Percentiles rank a stretch among this genome's conserved stretches.
phyloP scores from a whole-genome alignment of 768 basidiomycete species.

The Lepiota brunneoincarnata region DNA sequence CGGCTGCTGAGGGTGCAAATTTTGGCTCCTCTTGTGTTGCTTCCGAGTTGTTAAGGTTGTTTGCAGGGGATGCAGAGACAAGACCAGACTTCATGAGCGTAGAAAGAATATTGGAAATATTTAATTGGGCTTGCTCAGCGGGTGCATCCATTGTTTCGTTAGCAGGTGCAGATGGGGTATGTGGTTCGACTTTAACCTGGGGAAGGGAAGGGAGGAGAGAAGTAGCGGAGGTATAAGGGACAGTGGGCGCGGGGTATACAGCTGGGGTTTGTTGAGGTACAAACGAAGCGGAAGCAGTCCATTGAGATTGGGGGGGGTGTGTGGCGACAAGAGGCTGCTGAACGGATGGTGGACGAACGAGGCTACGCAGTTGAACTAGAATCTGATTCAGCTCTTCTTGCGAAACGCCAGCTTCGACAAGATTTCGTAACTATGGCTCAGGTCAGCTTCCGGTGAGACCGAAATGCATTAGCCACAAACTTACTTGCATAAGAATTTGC shows the following conservation, averaged over 20 bases:
- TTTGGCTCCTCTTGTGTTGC: background rate
- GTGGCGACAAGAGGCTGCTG: slow-evolving; percentile 19
- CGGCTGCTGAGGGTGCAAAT: background rate
- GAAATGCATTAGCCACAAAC: slow-evolving; percentile 19
- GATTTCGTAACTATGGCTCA: slow-evolving; percentile 51
- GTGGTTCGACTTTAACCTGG: slow-evolving; percentile 1
- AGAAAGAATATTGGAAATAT: slow-evolving; percentile 59
- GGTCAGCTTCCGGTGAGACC: slow-evolving; percentile 10
- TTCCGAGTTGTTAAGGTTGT: background rate
- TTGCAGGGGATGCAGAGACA: slow-evolving; percentile 37
- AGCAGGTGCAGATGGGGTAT: slow-evolving; percentile 23
- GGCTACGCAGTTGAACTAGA: slow-evolving; percentile 60
- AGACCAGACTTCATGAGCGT: slow-evolving; percentile 80
- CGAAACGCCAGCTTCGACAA: slow-evolving; percentile 79
- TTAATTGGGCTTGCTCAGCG: slow-evolving; percentile 30
- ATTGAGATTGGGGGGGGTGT: slow-evolving; percentile 11
- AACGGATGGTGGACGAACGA: slow-evolving; percentile 47
- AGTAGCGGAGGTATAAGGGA: background rate
- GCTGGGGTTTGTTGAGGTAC: background rate
- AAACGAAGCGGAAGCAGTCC: slow-evolving; percentile 5
- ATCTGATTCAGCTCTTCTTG: slow-evolving; percentile 80
- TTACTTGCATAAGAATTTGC: slow-evolving; percentile 75
- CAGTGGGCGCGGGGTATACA: background rate
- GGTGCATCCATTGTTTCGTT: slow-evolving; percentile 18
- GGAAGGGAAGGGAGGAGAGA: background rate